These are phyloP conservation scores for Globisporangium heterothallicum DNA, from an alignment of 352 stramenopile species.

Conservation along the genomic window DNA sequence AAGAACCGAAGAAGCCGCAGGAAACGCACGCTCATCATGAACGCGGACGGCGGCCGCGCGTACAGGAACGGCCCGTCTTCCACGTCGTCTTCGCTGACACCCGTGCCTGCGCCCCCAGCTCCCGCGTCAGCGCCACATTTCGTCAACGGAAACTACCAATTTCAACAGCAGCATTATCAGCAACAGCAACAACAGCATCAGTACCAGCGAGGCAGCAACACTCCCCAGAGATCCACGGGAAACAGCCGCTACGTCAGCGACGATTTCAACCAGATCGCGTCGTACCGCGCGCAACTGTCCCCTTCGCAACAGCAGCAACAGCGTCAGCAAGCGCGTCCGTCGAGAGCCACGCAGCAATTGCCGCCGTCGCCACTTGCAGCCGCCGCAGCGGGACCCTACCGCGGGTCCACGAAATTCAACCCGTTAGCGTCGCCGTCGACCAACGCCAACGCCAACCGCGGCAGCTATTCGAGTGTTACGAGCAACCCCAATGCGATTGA, in stretches of 20 bases:
- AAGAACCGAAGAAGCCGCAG: not conserved
- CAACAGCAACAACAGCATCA: constrained; percentile 3
- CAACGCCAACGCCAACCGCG: constrained; percentile 2
- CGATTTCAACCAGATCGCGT: constrained; percentile 8
- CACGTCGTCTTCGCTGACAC: constrained; percentile 2
- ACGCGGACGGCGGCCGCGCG: constrained; percentile 9
- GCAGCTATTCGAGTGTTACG: constrained; percentile 11
- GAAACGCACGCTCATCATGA: no score
- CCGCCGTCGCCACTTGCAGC: constrained; percentile 9
- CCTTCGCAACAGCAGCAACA: constrained; percentile 14
- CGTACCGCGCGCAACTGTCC: constrained; percentile 9
- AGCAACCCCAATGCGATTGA: constrained; percentile 23
- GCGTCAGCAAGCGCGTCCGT: not conserved
- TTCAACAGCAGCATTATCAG: constrained; percentile 10
- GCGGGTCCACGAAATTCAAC: constrained; percentile 10
- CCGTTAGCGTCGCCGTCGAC: constrained; percentile 9
- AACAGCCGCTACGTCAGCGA: constrained; percentile 6
- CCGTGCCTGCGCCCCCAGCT: not conserved
- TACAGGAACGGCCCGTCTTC: not conserved
- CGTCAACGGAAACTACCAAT: constrained; percentile 16
- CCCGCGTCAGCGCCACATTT: constrained; percentile 12
- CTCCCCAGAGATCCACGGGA: not conserved
- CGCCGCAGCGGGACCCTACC: constrained; percentile 5
- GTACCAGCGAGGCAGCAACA: not conserved
- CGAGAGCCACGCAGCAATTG: not conserved